Evolutionary conservation across 345 rosid species (phyloP).

Genomic region (Gossypium thurberi): DNA sequence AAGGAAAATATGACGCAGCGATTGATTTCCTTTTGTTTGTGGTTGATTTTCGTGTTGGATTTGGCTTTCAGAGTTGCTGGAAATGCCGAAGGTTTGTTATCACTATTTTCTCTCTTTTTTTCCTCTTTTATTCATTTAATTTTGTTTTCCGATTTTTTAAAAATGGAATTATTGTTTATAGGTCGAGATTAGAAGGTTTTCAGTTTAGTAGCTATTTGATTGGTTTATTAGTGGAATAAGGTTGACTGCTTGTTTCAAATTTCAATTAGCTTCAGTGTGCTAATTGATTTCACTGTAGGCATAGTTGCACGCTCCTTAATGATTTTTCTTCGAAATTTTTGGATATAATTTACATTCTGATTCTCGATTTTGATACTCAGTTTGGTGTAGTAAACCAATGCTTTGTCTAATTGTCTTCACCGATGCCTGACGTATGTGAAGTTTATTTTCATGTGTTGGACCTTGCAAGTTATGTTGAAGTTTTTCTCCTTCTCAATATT

Average conservation of each 20-base stretch:
- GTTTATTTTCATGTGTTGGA: neutral
- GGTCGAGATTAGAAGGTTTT: neutral
- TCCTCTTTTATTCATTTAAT: neutral
- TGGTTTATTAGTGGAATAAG: neutral
- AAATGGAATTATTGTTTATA: neutral
- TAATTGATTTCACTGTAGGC: neutral
- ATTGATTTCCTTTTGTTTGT: slow-evolving; percentile 37
- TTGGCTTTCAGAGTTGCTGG: slow-evolving; percentile 41
- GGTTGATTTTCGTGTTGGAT: slow-evolving; percentile 38
- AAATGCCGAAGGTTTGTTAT: slow-evolving; percentile 62
- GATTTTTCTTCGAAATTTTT: neutral
- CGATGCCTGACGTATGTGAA: neutral
- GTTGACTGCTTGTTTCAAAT: neutral
- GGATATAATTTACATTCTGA: neutral
- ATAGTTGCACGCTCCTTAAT: neutral
- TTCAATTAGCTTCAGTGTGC: neutral
- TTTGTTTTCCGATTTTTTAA: neutral
- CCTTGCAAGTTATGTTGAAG: neutral
- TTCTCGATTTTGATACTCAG: neutral
- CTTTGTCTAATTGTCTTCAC: neutral
- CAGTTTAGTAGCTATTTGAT: neutral
- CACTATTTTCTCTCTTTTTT: neutral
- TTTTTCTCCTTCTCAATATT: neutral
- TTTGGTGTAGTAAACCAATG: neutral
- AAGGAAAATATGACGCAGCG: slow-evolving; percentile 14